Evolutionary conservation across 495 filamentous ascomycete genomes (phyloP).

Genomic region (Aspergillus egyptiacus): DNA sequence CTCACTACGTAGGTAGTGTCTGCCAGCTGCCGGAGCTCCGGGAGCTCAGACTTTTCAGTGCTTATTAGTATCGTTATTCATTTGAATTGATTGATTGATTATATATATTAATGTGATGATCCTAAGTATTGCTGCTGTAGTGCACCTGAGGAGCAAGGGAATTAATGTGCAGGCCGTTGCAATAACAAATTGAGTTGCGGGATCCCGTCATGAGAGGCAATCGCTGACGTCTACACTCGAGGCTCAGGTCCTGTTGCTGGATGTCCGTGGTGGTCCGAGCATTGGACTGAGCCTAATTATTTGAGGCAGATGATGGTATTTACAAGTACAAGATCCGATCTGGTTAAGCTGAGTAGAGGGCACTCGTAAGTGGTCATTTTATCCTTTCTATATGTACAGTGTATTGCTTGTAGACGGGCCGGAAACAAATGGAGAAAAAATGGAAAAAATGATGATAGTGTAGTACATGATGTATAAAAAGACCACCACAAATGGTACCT

Average conservation of each 20-base stretch:
- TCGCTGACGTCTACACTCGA: slow-evolving; percentile 7
- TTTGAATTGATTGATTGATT: neutral
- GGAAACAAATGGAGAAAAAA: slow-evolving; percentile 16
- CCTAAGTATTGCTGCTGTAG: no score
- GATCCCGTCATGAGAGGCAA: neutral
- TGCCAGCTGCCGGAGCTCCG: slow-evolving; percentile 4
- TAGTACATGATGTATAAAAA: slow-evolving; percentile 32
- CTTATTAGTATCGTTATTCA: no score
- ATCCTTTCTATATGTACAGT: slow-evolving; percentile 47
- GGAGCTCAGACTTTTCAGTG: slow-evolving; percentile 3
- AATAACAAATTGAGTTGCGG: neutral
- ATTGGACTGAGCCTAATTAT: no score
- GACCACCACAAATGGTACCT: slow-evolving; percentile 26
- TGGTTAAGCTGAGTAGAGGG: neutral
- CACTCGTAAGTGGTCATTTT: slow-evolving; percentile 26
- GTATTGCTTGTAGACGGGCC: slow-evolving; percentile 23
- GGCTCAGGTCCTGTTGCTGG: no score
- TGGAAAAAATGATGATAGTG: slow-evolving; percentile 16
- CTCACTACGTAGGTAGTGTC: no score
- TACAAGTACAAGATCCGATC: no score
- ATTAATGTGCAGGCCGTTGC: no score
- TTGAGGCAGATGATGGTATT: no score
- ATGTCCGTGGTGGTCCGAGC: no score
- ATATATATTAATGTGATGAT: no score
- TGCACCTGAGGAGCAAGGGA: no score